Conservation (phyloP, 805 yeast species). For the Kodamaea lidongshanica region DNA sequence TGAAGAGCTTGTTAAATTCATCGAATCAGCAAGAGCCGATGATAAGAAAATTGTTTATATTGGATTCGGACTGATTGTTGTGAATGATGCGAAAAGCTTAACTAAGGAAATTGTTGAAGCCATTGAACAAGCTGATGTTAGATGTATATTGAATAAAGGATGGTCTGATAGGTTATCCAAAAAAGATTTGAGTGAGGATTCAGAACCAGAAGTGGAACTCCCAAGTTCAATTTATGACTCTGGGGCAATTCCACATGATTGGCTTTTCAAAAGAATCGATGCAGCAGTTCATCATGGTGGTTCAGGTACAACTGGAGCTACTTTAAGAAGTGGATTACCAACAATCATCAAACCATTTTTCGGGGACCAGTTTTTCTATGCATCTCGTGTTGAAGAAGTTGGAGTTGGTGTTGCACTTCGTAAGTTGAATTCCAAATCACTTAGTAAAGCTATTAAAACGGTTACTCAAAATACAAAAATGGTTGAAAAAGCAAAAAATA, state of each 20-base stretch:
- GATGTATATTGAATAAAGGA: constrained; percentile 86
- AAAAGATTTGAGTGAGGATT: constrained; percentile 22
- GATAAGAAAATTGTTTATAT: constrained; percentile 75
- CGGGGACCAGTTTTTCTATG: constrained; percentile 94
- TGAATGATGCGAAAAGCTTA: constrained; percentile 69
- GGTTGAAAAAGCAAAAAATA: constrained; percentile 55
- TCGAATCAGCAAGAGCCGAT: constrained; percentile 52
- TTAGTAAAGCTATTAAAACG: constrained; percentile 63
- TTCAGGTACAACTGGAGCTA: constrained; percentile 93
- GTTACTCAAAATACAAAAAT: constrained; percentile 63
- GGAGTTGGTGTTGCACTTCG: constrained; percentile 75
- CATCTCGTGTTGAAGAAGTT: constrained; percentile 76
- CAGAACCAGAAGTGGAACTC: constrained; percentile 37
- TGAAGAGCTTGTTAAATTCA: constrained; percentile 48
- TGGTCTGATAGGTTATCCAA: constrained; percentile 76
- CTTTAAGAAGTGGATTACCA: constrained; percentile 79
- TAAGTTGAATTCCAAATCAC: constrained; percentile 56
- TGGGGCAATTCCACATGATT: constrained; percentile 83
- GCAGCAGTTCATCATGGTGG: constrained; percentile 98
- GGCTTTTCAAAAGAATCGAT: constrained; percentile 85
- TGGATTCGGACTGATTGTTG: constrained; percentile 95
- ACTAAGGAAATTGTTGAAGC: constrained; percentile 76
- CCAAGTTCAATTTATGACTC: constrained; percentile 66
- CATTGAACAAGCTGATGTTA: constrained; percentile 70
- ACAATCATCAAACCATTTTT: constrained; percentile 90